These are phyloP conservation scores for Wakefieldia striispora DNA, from an alignment of 768 basidiomycete genomes.

Conservation along the genomic window DNA sequence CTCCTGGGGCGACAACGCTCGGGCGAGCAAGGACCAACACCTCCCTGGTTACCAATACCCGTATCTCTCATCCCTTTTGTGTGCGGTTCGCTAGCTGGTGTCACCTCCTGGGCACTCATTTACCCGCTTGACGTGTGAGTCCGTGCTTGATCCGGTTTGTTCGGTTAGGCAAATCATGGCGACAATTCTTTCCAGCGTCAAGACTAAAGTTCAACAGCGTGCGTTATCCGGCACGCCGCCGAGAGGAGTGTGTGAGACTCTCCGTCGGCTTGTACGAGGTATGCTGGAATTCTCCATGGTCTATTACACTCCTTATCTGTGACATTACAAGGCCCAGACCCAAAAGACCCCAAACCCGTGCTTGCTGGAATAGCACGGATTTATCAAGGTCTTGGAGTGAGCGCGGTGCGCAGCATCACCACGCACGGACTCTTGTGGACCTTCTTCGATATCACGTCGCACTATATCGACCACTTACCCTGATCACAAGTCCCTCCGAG, in stretches of 20 bases:
- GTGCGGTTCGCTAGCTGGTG: conserved; percentile 88
- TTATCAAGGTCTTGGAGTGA: conserved; percentile 93
- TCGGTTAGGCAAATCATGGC: neutral
- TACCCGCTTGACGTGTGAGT: conserved; percentile 92
- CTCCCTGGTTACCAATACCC: conserved; percentile 85
- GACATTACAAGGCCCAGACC: conserved; percentile 63
- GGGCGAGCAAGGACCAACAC: conserved; percentile 79
- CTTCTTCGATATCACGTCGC: conserved; percentile 76
- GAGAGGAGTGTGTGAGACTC: conserved; percentile 69
- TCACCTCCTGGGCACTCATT: conserved; percentile 86
- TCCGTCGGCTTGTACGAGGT: conserved; percentile 81
- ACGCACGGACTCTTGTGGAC: conserved; percentile 96
- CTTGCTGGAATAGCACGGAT: conserved; percentile 76
- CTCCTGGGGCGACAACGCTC: conserved; percentile 72
- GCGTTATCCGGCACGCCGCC: conserved; percentile 76
- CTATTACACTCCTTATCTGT: neutral
- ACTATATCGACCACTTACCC: conserved; percentile 67
- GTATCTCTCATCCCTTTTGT: conserved; percentile 81
- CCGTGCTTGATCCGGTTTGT: neutral
- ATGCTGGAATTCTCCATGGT: conserved; percentile 11
- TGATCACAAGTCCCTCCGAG: conserved; percentile 15
- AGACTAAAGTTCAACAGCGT: conserved; percentile 95
- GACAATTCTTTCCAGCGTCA: conserved; percentile 52
- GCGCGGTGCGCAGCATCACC: conserved; percentile 86
- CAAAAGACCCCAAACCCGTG: conserved; percentile 70